Evolutionary conservation across 2,329 filamentous ascomycete species (phyloP).

Genomic region (Mollisia scopiformis): DNA sequence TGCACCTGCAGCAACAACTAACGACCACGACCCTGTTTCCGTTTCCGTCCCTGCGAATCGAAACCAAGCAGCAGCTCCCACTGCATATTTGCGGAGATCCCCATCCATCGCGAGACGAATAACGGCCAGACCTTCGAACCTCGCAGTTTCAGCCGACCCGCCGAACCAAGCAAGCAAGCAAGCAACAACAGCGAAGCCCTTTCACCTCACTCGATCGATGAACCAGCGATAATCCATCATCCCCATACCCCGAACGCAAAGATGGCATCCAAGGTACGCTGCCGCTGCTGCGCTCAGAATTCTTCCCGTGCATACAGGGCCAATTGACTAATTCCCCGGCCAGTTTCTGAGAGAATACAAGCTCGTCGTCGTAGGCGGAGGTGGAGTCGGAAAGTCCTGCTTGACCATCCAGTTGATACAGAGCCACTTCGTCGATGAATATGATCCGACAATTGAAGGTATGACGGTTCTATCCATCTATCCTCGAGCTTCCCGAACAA

Average conservation of each 20-base stretch:
- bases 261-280: constrained; percentile 43
- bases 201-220: constrained; percentile 18
- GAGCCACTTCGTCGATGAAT: constrained; percentile 98
- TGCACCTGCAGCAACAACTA: neutral
- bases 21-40: neutral
- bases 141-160: constrained; percentile 20
- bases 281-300: neutral
- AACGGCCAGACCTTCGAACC: neutral
- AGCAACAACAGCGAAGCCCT: no score
- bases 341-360: constrained; percentile 92
- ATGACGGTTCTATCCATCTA: no score
- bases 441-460: constrained; percentile 99
- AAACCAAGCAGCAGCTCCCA: constrained; percentile 1
- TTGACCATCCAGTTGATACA: constrained; percentile 87
- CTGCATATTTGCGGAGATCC: neutral
- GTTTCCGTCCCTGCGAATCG: neutral
- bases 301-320: constrained; percentile 6
- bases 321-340: constrained; percentile 17
- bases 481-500: no score
- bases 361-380: constrained; percentile 94
- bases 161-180: no score
- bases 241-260: constrained; percentile 21
- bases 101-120: neutral
- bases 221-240: constrained; percentile 22
- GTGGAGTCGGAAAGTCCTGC: constrained; percentile 98